phyloP scores from a whole-genome alignment of 2,329 filamentous ascomycete genomes.

The Verticillium longisporum region DNA sequence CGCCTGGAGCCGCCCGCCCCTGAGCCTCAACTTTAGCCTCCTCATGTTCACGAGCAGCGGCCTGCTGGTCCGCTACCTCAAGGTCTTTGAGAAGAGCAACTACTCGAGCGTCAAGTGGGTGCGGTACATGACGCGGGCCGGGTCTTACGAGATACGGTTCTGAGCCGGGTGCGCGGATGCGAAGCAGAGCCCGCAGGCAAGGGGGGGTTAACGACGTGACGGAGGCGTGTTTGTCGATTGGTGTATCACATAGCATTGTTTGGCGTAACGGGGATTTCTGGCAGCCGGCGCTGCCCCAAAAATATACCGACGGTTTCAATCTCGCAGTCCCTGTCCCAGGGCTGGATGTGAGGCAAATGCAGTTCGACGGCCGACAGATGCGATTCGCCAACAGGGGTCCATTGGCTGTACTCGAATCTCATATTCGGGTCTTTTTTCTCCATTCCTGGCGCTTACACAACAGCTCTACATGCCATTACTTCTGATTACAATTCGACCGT shows the following conservation, averaged over 20 bases:
- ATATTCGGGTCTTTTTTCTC: no score
- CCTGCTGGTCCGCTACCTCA: conserved; percentile 85
- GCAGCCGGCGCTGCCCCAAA: neutral
- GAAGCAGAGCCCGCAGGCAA: no score
- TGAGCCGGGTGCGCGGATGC: no score
- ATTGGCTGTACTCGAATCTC: no score
- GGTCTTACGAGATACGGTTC: conserved; percentile 85
- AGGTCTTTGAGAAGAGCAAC: conserved; percentile 99
- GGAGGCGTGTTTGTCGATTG: neutral
- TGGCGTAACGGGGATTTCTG: conserved; percentile 1
- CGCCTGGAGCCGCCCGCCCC: conserved; percentile 87
- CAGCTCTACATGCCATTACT: no score
- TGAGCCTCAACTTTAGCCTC: conserved; percentile 86
- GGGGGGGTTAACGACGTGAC: no score
- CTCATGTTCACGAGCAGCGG: conserved; percentile 98
- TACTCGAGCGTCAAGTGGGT: conserved; percentile 99
- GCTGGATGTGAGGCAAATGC: no score
- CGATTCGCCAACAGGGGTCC: no score
- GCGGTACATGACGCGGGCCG: conserved; percentile 95
- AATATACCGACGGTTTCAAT: neutral
- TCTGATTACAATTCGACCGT: no score
- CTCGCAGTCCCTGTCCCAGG: neutral
- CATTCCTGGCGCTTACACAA: no score
- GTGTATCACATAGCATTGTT: conserved; percentile 3
- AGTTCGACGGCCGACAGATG: no score